Evolutionary conservation across 1,284 basidiomycete genomes (phyloP), one percentile per base, ranked within the genome.

Genomic region (Kalmanozyma brasiliensis): DNA sequence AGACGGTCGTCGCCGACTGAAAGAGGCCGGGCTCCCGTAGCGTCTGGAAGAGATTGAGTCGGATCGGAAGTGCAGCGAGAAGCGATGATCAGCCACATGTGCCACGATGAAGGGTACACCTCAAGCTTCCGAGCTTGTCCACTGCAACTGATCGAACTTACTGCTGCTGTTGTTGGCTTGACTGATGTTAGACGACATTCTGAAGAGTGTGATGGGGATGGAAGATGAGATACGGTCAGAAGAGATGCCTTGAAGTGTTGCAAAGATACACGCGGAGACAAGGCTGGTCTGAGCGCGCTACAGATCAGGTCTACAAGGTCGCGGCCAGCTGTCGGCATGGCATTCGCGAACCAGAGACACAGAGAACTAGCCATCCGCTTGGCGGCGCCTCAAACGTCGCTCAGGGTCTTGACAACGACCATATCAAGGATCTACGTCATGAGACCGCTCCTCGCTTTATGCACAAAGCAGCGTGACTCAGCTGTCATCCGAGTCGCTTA

Each of bases 1-100:
- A 68, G 46, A 8, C 65, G 65, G 38, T 63, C 59, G 30, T 68
- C 65, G 11, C 65, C 65, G n/a, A 52, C 59, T 0, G 49, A 58
- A 4, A 68, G 59, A 13, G 65, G 65, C 47, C 59, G 53, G 1
- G 46, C 33, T n/a, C 65, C 59, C 4, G 52, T 16, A 11, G 59
- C 10, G 43, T 68, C 65, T 68, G 48, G 13, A 22, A 6, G 35
- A 4, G 24, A 13, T 22, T 49, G 26, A 49, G 47, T 16, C 8
- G 14, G 22, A 14, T 49, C 3, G 1, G 7, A 20, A n/a, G 35
- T 23, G 4, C 8, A 33, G 26, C 26, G 11, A 29, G 6, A 6
- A 6, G 11, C 26, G 26, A 29, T 11, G 26, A 29, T 6, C 6
- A 7, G 26, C 26, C 26, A 7, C 26, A 11, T 29, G 26, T 11